Evolutionary conservation across 2,329 filamentous ascomycete genomes (phyloP), one percentile per base, ranked within the genome.

Genomic region (Neonectria magnoliae): DNA sequence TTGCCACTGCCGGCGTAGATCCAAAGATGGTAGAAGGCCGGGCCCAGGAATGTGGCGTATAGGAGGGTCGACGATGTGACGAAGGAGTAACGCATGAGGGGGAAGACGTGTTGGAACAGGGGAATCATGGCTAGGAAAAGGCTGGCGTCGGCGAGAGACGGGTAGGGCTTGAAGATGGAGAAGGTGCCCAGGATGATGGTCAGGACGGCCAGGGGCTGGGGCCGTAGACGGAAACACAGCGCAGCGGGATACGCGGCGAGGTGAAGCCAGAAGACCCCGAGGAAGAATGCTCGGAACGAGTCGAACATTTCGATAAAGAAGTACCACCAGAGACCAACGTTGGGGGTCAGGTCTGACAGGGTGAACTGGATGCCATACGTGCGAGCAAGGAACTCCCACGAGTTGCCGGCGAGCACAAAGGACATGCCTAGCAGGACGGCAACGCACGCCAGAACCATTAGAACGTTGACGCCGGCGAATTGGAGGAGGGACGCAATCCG

Each of bases 231-330:
- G 60, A 98, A 86, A 13, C 91, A 93, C 45, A 99, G 83, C 0
- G 93, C 95, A 16, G 91, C 92, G 38, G 97, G 93, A 79, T 99
- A 99, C 42, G 92, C 91, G 0, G 92, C 89, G 62, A 98, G 88
- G 77, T 99, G 96, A 65, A 99, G 87, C 94, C 97, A 98, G 82
- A 99, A 99, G 53, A 99, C 94, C 59, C 93, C 96, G 3, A 99
- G 87, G 85, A 98, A 99, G 84, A 99, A 99, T 72, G 92, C 91
- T 42, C 96, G 88, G 85, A 99, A 99, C 1, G 94, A 95, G 81
- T 99, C 96, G 78, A 99, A 99, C 90, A 99, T 99, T 77, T 99
- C 95, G 71, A 97, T 97, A 77, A 99, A 98, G 81, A 99, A 99
- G 81, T 99, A 99, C 96, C 96, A 99, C 96, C 96, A 99, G 1